These are phyloP conservation scores for Talaromyces sp. DNA, from an alignment of 2,329 filamentous ascomycete genomes.

Conservation along the genomic window DNA sequence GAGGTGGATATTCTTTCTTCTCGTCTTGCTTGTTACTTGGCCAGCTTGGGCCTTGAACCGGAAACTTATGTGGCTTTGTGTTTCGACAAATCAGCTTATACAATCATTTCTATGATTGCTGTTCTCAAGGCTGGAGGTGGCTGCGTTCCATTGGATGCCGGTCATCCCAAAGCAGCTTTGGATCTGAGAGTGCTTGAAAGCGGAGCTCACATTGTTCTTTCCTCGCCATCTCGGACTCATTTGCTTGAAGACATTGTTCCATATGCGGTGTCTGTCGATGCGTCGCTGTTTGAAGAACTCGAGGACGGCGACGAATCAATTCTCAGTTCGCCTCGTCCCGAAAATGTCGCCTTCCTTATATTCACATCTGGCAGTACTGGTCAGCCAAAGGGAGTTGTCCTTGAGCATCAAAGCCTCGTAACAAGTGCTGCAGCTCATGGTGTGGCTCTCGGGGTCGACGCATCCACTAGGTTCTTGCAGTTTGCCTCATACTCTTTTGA, in stretches of 20 bases:
- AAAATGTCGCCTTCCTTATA: constrained; percentile 51
- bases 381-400: constrained; percentile 53
- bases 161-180: constrained; percentile 8
- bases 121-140: constrained; percentile 16
- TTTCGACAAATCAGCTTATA: constrained; percentile 16
- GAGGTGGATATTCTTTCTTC: constrained; percentile 29
- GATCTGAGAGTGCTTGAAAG: constrained; percentile 7
- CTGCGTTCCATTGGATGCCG: constrained; percentile 11
- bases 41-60: constrained; percentile 23
- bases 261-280: constrained; percentile 30
- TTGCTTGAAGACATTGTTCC: constrained; percentile 38
- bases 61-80: constrained; percentile 23
- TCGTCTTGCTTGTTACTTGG: constrained; percentile 24
- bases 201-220: constrained; percentile 8
- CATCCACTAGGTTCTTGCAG: constrained; percentile 55
- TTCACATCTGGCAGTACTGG: constrained; percentile 55
- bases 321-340: constrained; percentile 10
- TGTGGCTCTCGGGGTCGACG: constrained; percentile 44
- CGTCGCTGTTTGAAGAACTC: constrained; percentile 12
- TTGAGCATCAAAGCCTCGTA: constrained; percentile 56
- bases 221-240: constrained; percentile 16
- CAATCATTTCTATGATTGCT: constrained; percentile 13
- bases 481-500: constrained; percentile 55
- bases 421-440: constrained; percentile 34
- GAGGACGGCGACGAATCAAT: background rate